A percentile compares a stretch with the other conserved stretches of the same genome.
These are phyloP conservation scores for Sporothrix curviconia DNA, from an alignment of 2,329 filamentous ascomycete species.

Conservation along the genomic window DNA sequence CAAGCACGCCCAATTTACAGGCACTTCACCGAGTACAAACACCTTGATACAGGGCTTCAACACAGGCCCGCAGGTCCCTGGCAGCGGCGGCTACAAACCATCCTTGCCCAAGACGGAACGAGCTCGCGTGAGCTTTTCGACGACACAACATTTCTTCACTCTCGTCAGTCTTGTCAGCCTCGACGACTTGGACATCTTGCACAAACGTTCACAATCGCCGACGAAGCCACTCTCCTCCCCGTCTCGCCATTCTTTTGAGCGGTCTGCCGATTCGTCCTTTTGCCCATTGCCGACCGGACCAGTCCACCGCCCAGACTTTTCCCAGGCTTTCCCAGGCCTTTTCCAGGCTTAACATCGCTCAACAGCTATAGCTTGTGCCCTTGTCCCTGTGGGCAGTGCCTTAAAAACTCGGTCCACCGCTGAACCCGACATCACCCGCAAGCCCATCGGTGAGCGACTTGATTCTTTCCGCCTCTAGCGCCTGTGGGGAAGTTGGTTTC, in stretches of 20 bases:
- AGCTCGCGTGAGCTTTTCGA: neutral
- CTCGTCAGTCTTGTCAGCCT: no score
- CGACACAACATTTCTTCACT: neutral
- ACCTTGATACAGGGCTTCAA: no score
- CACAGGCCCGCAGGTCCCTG: no score
- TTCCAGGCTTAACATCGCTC: constrained; percentile 7
- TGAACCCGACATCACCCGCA: constrained; percentile 19
- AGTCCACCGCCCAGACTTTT: neutral
- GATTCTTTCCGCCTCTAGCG: neutral
- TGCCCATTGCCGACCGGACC: neutral
- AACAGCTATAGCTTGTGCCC: no score
- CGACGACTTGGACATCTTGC: no score
- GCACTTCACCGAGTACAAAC: no score
- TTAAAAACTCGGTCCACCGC: no score
- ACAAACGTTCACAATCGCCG: neutral
- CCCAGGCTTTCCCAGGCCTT: no score
- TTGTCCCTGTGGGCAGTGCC: no score
- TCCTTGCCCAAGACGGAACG: neutral
- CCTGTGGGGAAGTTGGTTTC: no score
- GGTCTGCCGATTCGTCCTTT: neutral
- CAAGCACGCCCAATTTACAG: no score
- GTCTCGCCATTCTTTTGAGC: neutral
- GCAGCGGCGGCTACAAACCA: no score
- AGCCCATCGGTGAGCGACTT: constrained; percentile 11
- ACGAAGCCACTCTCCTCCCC: neutral